Evolutionary conservation across 2,329 filamentous ascomycete species (phyloP).

Genomic region (Zymoseptoria pseudotritici): DNA sequence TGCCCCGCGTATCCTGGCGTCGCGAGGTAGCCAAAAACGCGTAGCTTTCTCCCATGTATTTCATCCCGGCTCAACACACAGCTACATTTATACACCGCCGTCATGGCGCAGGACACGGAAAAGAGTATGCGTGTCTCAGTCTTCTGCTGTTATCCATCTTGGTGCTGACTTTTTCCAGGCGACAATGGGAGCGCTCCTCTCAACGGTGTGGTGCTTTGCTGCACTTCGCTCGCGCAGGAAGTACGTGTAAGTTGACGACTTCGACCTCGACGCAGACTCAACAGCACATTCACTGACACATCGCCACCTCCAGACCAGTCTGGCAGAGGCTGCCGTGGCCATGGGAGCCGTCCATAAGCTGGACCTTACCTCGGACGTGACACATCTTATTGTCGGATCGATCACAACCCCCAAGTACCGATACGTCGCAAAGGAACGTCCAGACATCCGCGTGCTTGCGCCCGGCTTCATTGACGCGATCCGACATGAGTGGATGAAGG

Average conservation of each 20-base stretch:
- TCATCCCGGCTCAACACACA: background rate
- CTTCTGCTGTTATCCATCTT: background rate
- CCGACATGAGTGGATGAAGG: slow-evolving; percentile 70
- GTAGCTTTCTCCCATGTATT: background rate
- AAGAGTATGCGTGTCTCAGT: background rate
- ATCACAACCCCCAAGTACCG: slow-evolving; percentile 89
- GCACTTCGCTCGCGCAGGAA: slow-evolving; percentile 28
- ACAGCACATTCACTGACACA: slow-evolving; percentile 4
- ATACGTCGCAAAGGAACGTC: slow-evolving; percentile 83
- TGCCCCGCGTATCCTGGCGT: background rate
- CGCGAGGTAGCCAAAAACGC: background rate
- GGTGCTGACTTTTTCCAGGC: background rate
- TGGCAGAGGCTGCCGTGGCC: slow-evolving; percentile 57
- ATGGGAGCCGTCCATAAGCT: slow-evolving; percentile 84
- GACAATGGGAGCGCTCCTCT: slow-evolving; percentile 12
- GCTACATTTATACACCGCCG: background rate
- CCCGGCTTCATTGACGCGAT: slow-evolving; percentile 81
- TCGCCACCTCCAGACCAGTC: slow-evolving; percentile 16
- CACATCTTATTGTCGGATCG: slow-evolving; percentile 85
- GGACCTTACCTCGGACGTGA: slow-evolving; percentile 92
- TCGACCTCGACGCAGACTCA: background rate
- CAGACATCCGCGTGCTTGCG: slow-evolving; percentile 75
- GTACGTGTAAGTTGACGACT: slow-evolving; percentile 23
- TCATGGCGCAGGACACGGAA: slow-evolving; percentile 6
- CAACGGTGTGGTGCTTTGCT: slow-evolving; percentile 26